These are phyloP conservation scores for Sporothrix euskadiensis DNA, from an alignment of 2,329 filamentous ascomycete species.

Conservation along the genomic window DNA sequence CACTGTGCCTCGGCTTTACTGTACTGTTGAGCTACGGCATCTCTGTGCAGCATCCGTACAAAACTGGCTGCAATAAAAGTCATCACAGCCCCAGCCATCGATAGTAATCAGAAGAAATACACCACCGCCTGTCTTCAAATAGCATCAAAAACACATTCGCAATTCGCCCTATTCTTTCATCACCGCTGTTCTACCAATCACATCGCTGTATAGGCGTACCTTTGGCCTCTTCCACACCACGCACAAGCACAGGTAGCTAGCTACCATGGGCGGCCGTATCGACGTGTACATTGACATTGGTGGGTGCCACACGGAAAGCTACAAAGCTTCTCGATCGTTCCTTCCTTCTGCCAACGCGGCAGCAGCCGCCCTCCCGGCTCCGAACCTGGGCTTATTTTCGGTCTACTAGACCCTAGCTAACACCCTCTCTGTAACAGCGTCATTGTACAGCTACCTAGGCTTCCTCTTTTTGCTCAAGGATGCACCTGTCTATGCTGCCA, in stretches of 20 bases:
- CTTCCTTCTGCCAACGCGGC: not conserved
- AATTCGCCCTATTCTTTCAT: not conserved
- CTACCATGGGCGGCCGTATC: slow-evolving; percentile 32
- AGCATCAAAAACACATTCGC: not conserved
- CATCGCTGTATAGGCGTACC: not conserved
- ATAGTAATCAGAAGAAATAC: not conserved
- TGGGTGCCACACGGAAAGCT: slow-evolving; percentile 40
- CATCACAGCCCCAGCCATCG: not conserved
- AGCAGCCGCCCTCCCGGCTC: not conserved
- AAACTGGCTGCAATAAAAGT: not conserved
- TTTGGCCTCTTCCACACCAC: not conserved
- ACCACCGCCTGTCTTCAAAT: not conserved
- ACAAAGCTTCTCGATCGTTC: not conserved
- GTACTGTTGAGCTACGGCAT: not conserved
- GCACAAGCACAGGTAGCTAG: not conserved
- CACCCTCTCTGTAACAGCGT: slow-evolving; percentile 52
- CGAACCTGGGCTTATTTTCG: not conserved
- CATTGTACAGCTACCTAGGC: slow-evolving; percentile 59
- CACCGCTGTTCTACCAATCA: not conserved
- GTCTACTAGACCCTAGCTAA: slow-evolving; percentile 19
- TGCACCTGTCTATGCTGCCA: slow-evolving; percentile 52
- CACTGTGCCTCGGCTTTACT: slow-evolving; percentile 4
- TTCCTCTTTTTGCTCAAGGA: slow-evolving; percentile 61
- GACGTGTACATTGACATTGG: slow-evolving; percentile 64
- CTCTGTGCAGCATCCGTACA: not conserved